Evolutionary conservation across 2,329 filamentous ascomycete species (phyloP).

Genomic region (Spiromastix sp.): DNA sequence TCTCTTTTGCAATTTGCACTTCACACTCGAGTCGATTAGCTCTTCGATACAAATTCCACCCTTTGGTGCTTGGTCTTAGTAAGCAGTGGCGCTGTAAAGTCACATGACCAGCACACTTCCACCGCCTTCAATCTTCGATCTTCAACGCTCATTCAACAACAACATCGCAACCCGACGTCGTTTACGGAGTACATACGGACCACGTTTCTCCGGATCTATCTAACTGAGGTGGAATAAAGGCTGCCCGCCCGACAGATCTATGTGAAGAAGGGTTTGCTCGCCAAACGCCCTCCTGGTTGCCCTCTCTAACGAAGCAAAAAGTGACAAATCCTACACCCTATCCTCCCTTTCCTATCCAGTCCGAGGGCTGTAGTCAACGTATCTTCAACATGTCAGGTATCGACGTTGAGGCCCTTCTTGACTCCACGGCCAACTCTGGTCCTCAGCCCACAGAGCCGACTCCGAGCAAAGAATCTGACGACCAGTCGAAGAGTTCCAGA

Average conservation of each 20-base stretch:
- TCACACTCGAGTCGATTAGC: too few species aligned
- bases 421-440: slow-evolving; percentile 60
- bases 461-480: slow-evolving; percentile 46
- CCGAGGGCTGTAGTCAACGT: slow-evolving; percentile 19
- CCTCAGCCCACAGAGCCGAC: slow-evolving; percentile 23
- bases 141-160: too few species aligned
- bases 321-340: slow-evolving; percentile 24
- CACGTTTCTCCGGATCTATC: too few species aligned
- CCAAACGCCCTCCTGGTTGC: slow-evolving; percentile 16
- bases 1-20: too few species aligned
- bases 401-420: slow-evolving; percentile 84
- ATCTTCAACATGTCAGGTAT: slow-evolving; percentile 51
- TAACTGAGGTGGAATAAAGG: neutral
- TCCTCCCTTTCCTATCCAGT: slow-evolving; percentile 17
- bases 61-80: too few species aligned
- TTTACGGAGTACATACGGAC: too few species aligned
- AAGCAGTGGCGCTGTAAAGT: too few species aligned
- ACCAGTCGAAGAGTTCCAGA: slow-evolving; percentile 42
- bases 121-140: too few species aligned
- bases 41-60: too few species aligned
- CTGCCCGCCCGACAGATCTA: slow-evolving; percentile 1
- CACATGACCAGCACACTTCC: too few species aligned
- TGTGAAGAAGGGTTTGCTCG: slow-evolving; percentile 25
- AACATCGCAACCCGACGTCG: too few species aligned
- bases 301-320: slow-evolving; percentile 27